Percentiles rank a stretch among this genome's conserved stretches.
phyloP scores from a whole-genome alignment of 2,329 filamentous ascomycete species.

The Daldinia eschscholtzii region DNA sequence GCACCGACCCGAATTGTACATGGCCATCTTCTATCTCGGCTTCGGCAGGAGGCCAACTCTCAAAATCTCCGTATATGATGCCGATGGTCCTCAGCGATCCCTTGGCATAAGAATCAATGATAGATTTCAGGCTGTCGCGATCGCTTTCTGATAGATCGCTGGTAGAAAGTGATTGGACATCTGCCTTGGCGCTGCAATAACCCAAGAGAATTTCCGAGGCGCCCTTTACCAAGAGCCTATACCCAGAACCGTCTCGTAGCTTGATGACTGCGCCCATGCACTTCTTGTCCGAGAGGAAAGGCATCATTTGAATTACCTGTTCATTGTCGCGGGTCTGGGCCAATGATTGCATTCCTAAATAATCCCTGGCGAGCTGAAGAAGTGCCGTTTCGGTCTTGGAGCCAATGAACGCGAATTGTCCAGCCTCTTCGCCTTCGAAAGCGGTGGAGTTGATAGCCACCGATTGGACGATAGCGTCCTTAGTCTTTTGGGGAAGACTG shows the following conservation, averaged over 20 bases:
- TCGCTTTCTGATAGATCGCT: slow-evolving; percentile 68
- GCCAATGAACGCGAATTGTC: slow-evolving; percentile 62
- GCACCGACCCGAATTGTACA: slow-evolving; percentile 70
- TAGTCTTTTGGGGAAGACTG: slow-evolving; percentile 48
- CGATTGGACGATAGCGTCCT: slow-evolving; percentile 57
- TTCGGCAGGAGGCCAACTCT: slow-evolving; percentile 77
- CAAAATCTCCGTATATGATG: slow-evolving; percentile 79
- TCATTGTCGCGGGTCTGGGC: slow-evolving; percentile 61
- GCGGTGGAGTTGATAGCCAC: slow-evolving; percentile 70
- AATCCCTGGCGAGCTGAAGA: slow-evolving; percentile 62
- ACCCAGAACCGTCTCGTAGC: slow-evolving; percentile 57
- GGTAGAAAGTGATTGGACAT: slow-evolving; percentile 56
- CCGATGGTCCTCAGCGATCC: slow-evolving; percentile 81
- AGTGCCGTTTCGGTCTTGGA: slow-evolving; percentile 70
- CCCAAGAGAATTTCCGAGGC: slow-evolving; percentile 68
- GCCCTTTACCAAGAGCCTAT: slow-evolving; percentile 67
- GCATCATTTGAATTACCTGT: slow-evolving; percentile 63
- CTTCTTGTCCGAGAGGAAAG: slow-evolving; percentile 67
- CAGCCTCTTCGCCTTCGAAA: slow-evolving; percentile 64
- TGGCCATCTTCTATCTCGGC: slow-evolving; percentile 72
- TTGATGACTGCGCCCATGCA: slow-evolving; percentile 69
- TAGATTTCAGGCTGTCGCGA: slow-evolving; percentile 63
- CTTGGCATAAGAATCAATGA: slow-evolving; percentile 72
- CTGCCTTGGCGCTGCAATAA: slow-evolving; percentile 56
- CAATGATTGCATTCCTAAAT: slow-evolving; percentile 63